These are phyloP conservation scores for Eruca vesicaria DNA, from an alignment of 441 rosid species.

Conservation along the genomic window DNA sequence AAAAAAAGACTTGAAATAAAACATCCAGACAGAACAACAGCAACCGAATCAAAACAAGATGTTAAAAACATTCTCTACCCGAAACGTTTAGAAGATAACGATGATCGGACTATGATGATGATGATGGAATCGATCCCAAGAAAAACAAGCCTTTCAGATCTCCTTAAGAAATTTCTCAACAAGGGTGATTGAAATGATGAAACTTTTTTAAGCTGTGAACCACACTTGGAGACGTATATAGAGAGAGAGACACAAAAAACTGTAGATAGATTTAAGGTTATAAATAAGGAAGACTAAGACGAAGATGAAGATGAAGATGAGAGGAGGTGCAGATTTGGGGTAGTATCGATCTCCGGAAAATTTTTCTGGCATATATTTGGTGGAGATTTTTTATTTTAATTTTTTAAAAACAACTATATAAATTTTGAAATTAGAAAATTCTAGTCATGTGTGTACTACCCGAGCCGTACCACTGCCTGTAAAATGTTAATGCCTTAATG, in stretches of 20 bases:
- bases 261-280: constrained; percentile 13
- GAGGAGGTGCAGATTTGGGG: constrained; percentile 37
- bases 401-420: background rate
- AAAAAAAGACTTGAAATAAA: background rate
- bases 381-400: constrained; percentile 11
- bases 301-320: constrained; percentile 16
- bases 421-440: background rate
- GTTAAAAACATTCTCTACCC: constrained; percentile 16
- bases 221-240: constrained; percentile 10
- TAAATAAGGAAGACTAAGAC: constrained; percentile 21
- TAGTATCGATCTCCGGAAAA: constrained; percentile 22
- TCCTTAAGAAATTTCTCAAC: background rate
- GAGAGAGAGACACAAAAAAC: background rate
- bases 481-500: constrained; percentile 6
- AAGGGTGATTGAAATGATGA: constrained; percentile 27
- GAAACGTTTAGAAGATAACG: constrained; percentile 17
- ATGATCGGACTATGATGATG: constrained; percentile 21
- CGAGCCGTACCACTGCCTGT: background rate
- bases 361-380: constrained; percentile 21
- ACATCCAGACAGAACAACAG: constrained; percentile 22
- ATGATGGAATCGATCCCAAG: constrained; percentile 21
- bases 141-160: constrained; percentile 30
- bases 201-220: constrained; percentile 32
- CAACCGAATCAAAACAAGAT: constrained; percentile 16
- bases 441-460: background rate